phyloP scores from a whole-genome alignment of 139 green algal genomes.

The Chlamydomonas urium region DNA sequence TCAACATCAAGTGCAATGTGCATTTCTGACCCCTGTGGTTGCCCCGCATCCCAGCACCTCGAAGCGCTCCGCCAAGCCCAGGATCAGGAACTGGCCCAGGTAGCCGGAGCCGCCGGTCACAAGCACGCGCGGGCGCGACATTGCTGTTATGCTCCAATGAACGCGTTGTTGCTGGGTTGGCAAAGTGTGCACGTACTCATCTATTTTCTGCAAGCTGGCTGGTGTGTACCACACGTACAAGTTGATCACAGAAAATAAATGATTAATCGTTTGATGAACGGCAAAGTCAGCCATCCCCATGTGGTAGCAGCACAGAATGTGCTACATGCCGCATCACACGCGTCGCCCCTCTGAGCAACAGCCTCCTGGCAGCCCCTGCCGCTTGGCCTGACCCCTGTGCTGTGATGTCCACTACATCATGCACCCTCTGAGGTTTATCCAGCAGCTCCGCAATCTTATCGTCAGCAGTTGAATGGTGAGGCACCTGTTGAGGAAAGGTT shows the following conservation, averaged over 20 bases:
- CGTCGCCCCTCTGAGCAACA: background rate
- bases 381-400: background rate
- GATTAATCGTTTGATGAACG: background rate
- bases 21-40: too few relatives aligned
- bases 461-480: background rate
- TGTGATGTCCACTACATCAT: background rate
- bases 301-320: background rate
- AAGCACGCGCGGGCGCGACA: slow-evolving; percentile 19
- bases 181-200: background rate
- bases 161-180: too few relatives aligned
- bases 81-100: slow-evolving; percentile 48
- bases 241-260: slow-evolving; percentile 2
- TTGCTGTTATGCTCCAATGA: background rate
- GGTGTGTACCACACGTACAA: background rate
- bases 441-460: background rate
- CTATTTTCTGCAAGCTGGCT: background rate
- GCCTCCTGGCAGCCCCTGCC: background rate
- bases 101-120: slow-evolving; percentile 52
- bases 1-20: too few relatives aligned
- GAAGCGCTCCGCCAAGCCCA: background rate
- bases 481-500: background rate
- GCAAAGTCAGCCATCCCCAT: background rate
- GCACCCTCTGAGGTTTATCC: background rate
- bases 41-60: slow-evolving; percentile 1
- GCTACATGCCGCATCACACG: background rate